Evolutionary conservation across 2,329 filamentous ascomycete species (phyloP), one percentile per base, ranked within the genome.

Genomic region (Hypoxylon sp.): DNA sequence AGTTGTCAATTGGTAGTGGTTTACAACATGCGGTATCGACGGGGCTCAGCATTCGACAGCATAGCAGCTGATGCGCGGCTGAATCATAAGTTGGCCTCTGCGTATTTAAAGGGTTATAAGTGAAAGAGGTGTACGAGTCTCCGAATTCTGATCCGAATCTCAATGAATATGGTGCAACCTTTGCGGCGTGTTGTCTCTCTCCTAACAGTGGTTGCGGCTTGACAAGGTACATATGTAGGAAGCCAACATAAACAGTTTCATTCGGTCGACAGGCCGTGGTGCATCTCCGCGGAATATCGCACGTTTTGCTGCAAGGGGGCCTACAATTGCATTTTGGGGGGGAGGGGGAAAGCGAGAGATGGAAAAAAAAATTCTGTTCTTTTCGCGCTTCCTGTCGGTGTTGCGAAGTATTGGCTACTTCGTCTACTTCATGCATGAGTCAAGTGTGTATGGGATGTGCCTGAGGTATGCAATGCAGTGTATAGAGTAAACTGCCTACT

Each of bases 271-370:
- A 56, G 34, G 32, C 24, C 26, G 37, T 11, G 59, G 37, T 20
- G 62, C 56, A 56, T 62, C 50, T 57, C 62, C 59, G 57, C 53
- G 32, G 28, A 41, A 64, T 64, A 63, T 64, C 49, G 53, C 55
- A 52, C 60, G 51, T 60, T 49, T 30, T 64, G 51, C 62, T 68
- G 65, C 65, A 68, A 68, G 65, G 65, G 65, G 65, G 63, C 48
- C 51, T 57, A 62, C 19, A 22, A 56, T 30, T 61, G 57, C 57
- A 67, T 58, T 59, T 34, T 52, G 28, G 52, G 55, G 58, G 41
- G 30, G 39, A 30, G 20, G 30, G 39, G 24, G 20, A 4, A 53
- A 63, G 43, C 15, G 20, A 50, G 10, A 26, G 20, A 46, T 44
- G 24, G 17, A 61, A 56, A 52, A 28, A 30, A 49, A 49, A 56